phyloP scores from a whole-genome alignment of 2,329 filamentous ascomycete species.

The Coniochaeta ligniaria region DNA sequence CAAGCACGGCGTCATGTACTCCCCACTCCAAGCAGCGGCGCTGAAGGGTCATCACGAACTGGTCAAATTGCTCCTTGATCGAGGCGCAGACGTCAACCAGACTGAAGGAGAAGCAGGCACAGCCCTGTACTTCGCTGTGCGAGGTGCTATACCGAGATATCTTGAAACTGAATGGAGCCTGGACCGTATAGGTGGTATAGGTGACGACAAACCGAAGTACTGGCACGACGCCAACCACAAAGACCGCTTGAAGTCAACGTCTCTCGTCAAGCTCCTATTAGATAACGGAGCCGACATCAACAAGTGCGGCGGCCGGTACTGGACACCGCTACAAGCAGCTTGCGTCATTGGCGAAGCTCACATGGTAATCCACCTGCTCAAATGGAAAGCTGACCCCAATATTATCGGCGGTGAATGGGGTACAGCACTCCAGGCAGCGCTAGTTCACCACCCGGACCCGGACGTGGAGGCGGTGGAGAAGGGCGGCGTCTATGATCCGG shows the following conservation, averaged over 20 bases:
- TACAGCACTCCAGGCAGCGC: not conserved
- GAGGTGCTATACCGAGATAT: not conserved
- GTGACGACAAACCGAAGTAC: not conserved
- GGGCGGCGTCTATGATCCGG: not conserved
- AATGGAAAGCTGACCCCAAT: not conserved
- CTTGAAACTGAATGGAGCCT: not conserved
- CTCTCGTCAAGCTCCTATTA: not conserved
- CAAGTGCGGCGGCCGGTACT: not conserved
- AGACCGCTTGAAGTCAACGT: not conserved
- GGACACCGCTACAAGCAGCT: not conserved
- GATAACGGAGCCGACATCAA: not conserved
- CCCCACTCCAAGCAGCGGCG: not conserved
- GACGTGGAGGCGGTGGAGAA: not conserved
- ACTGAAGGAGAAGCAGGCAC: not conserved
- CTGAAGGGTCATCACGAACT: not conserved
- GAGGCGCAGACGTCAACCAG: not conserved
- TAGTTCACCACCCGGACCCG: not conserved
- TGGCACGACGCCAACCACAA: not conserved
- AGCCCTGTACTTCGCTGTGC: not conserved
- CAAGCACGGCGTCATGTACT: not conserved
- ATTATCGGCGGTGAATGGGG: not conserved
- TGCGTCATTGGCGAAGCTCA: not conserved
- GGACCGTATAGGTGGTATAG: not conserved
- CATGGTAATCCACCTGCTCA: not conserved
- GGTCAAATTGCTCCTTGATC: not conserved